phyloP scores from a whole-genome alignment of 495 filamentous ascomycete genomes.

The Aspergillus sclerotiicarbonarius region DNA sequence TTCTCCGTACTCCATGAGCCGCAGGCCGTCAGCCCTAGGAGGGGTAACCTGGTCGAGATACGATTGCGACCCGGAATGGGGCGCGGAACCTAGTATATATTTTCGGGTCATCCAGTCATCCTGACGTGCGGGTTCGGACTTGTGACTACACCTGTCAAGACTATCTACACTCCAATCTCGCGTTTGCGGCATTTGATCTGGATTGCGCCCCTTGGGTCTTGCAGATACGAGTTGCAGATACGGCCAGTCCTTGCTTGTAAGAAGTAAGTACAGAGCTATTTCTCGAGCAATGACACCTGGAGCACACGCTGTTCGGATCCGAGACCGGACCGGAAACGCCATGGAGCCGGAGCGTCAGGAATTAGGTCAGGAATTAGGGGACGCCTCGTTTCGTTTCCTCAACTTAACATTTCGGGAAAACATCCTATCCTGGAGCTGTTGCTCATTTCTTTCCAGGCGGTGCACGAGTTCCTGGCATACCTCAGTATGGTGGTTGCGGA shows the following conservation, averaged over 20 bases:
- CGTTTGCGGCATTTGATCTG: no score
- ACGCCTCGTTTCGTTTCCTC: not conserved
- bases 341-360: not conserved
- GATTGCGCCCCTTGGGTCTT: not conserved
- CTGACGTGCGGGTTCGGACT: no score
- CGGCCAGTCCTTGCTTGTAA: not conserved
- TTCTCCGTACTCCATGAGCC: not conserved
- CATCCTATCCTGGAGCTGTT: slow-evolving; percentile 18
- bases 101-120: no score
- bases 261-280: not conserved
- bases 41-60: not conserved
- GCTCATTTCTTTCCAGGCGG: slow-evolving; percentile 30
- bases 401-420: not conserved
- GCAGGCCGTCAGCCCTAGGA: not conserved
- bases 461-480: slow-evolving; percentile 33
- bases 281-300: not conserved
- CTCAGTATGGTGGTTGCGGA: slow-evolving; percentile 33
- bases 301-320: not conserved
- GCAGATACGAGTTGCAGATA: not conserved
- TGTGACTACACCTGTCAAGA: no score
- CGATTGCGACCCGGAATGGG: no score
- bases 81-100: no score
- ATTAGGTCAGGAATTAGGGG: not conserved
- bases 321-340: not conserved
- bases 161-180: no score